A percentile compares a stretch with the other conserved stretches of the same genome.
Evolutionary conservation across 1,284 basidiomycete genomes (phyloP).

Genomic region (Rhodotorula sp.): DNA sequence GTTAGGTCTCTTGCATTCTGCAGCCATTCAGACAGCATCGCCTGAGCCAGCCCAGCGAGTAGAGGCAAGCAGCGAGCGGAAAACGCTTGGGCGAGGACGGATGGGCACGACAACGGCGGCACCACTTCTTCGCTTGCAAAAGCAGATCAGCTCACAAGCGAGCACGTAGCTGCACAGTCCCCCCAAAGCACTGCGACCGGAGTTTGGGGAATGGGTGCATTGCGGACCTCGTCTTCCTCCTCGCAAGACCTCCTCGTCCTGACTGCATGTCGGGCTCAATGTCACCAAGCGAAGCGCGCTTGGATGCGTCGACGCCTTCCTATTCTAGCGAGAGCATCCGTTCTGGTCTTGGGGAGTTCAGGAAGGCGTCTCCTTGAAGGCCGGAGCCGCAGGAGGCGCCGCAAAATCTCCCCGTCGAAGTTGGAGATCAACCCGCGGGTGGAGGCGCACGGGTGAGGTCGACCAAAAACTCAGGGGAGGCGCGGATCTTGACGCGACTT

Average conservation of each 20-base stretch:
- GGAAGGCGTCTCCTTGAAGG: not conserved
- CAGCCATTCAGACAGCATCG: fast-evolving
- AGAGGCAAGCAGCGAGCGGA: not conserved
- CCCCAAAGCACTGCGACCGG: no score
- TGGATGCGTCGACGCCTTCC: not conserved
- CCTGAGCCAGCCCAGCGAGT: not conserved
- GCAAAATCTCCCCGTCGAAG: not conserved
- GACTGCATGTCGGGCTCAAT: not conserved
- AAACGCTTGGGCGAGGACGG: no score
- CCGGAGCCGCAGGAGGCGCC: not conserved
- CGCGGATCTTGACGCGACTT: not conserved
- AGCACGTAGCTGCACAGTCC: no score
- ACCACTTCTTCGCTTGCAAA: no score
- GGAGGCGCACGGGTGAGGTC: not conserved
- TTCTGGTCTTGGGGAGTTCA: not conserved
- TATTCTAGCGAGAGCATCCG: not conserved
- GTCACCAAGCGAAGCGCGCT: not conserved
- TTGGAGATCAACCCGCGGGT: not conserved
- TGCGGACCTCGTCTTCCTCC: not conserved
- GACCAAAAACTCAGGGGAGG: not conserved
- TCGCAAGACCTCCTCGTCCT: not conserved
- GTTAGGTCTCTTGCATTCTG: not conserved
- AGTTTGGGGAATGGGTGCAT: no score
- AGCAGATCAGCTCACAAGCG: not conserved
- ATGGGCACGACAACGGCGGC: no score